Percentiles rank a stretch among this genome's conserved stretches.
These are phyloP conservation scores for Prunus dulcis DNA, from an alignment of 306 rosid species.

Conservation along the genomic window DNA sequence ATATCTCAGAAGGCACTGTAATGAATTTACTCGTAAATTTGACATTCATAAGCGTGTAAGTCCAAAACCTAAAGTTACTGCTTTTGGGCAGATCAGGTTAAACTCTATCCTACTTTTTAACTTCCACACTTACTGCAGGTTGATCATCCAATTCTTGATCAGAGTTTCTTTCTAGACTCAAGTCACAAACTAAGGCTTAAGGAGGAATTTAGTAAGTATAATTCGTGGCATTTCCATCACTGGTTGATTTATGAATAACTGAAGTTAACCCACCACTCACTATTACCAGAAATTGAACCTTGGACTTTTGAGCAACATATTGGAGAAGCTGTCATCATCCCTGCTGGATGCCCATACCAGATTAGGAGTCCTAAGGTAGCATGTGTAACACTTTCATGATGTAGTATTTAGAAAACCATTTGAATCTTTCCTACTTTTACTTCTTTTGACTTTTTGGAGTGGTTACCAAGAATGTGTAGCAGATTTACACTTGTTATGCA, in stretches of 20 bases:
- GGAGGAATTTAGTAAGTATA: slow-evolving; percentile 80
- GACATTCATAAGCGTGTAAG: slow-evolving; percentile 56
- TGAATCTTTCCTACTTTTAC: slow-evolving; percentile 5
- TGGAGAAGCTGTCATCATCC: slow-evolving; percentile 97
- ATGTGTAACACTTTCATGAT: slow-evolving; percentile 16
- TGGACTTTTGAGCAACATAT: slow-evolving; percentile 91
- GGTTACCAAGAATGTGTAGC: neutral
- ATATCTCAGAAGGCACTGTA: slow-evolving; percentile 64
- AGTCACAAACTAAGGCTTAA: slow-evolving; percentile 75
- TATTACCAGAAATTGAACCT: slow-evolving; percentile 80
- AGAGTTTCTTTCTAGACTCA: slow-evolving; percentile 68
- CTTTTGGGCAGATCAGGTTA: slow-evolving; percentile 16
- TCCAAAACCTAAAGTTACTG: slow-evolving; percentile 21
- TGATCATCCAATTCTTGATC: slow-evolving; percentile 86
- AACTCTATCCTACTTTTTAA: slow-evolving; percentile 19
- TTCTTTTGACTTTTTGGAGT: neutral
- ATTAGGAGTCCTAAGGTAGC: slow-evolving; percentile 81
- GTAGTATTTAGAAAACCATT: neutral
- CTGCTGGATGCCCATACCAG: slow-evolving; percentile 98
- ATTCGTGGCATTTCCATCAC: slow-evolving; percentile 7
- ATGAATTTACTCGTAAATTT: slow-evolving; percentile 40
- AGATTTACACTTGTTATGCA: neutral
- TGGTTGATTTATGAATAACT: slow-evolving; percentile 13
- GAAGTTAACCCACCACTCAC: slow-evolving; percentile 20
- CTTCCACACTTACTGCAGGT: slow-evolving; percentile 48